phyloP scores from a whole-genome alignment of 1,139 yeast species.

The Sugiyamaella pinicola region DNA sequence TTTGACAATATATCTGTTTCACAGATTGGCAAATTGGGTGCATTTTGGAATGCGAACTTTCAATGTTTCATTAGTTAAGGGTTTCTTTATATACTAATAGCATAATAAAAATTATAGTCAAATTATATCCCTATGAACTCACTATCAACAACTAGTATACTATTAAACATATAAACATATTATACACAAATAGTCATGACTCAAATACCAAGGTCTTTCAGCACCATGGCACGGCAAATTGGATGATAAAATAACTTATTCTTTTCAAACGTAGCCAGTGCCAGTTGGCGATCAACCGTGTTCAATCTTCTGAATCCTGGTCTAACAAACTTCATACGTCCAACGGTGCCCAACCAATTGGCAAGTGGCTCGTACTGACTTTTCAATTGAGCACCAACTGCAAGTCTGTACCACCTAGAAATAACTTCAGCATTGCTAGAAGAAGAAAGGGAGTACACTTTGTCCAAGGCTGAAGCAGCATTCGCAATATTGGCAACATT shows the following conservation, averaged over 20 bases:
- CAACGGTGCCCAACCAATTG: conserved; percentile 86
- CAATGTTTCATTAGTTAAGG: conserved; percentile 1
- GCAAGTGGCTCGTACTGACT: conserved; percentile 57
- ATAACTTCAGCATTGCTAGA: conserved; percentile 79
- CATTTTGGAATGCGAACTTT: neutral
- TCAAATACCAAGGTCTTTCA: conserved; percentile 57
- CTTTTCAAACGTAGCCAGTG: conserved; percentile 62
- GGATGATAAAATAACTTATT: conserved; percentile 73
- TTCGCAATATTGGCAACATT: conserved; percentile 29
- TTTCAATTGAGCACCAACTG: conserved; percentile 45
- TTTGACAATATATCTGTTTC: neutral
- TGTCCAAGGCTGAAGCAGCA: conserved; percentile 41
- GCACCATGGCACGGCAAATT: conserved; percentile 76
- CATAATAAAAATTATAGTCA: neutral
- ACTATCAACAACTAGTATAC: too few species aligned
- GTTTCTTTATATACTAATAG: conserved; percentile 8
- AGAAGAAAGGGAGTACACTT: conserved; percentile 50
- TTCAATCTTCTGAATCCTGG: conserved; percentile 75
- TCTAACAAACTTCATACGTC: conserved; percentile 92
- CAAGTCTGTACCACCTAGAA: conserved; percentile 72
- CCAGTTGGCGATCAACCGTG: conserved; percentile 64
- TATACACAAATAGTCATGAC: neutral
- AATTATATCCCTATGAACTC: too few species aligned
- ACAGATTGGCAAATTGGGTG: neutral
- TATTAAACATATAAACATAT: too few species aligned